Conservation (phyloP, 2,329 filamentous ascomycete genomes). For the Neonectria faginata region DNA sequence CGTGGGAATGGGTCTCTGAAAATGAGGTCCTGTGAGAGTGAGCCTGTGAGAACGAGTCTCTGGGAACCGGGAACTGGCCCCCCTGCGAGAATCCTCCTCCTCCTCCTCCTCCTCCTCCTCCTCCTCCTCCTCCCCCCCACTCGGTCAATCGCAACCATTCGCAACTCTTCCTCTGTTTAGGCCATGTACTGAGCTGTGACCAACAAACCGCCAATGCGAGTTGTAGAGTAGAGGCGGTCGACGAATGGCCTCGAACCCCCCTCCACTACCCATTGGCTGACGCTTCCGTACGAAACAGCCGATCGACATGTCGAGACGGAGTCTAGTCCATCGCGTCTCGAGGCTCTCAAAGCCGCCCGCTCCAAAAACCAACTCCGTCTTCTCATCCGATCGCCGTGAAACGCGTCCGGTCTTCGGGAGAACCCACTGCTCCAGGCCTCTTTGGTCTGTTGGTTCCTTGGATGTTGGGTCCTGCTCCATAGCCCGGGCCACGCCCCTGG, state of each 20-base stretch:
- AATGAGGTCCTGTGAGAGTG: slow-evolving; percentile 5
- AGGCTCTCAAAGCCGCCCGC: neutral
- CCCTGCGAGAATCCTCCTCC: neutral
- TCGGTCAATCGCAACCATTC: slow-evolving; percentile 4
- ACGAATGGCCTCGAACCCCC: slow-evolving; percentile 16
- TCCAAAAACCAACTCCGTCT: too few species aligned
- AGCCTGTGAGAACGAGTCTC: slow-evolving; percentile 7
- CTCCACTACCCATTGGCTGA: too few species aligned
- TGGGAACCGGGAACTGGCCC: neutral
- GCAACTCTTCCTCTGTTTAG: slow-evolving; percentile 3
- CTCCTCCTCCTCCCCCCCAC: neutral
- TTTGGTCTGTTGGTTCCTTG: slow-evolving; percentile 5
- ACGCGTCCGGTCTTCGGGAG: neutral
- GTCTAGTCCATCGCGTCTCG: slow-evolving; percentile 3
- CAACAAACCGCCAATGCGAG: slow-evolving; percentile 16
- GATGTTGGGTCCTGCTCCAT: slow-evolving; percentile 1
- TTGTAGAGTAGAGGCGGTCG: neutral
- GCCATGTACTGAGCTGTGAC: neutral
- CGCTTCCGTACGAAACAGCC: too few species aligned
- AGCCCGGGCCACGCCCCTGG: slow-evolving; percentile 18
- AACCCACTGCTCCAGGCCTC: neutral
- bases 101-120: neutral
- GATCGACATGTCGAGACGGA: neutral
- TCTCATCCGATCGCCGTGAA: neutral
- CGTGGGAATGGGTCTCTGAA: slow-evolving; percentile 6